A percentile compares a stretch with the other conserved stretches of the same genome.
These are phyloP conservation scores for Ceratobasidium sp. DNA, from an alignment of 1,284 basidiomycete species.

Conservation along the genomic window DNA sequence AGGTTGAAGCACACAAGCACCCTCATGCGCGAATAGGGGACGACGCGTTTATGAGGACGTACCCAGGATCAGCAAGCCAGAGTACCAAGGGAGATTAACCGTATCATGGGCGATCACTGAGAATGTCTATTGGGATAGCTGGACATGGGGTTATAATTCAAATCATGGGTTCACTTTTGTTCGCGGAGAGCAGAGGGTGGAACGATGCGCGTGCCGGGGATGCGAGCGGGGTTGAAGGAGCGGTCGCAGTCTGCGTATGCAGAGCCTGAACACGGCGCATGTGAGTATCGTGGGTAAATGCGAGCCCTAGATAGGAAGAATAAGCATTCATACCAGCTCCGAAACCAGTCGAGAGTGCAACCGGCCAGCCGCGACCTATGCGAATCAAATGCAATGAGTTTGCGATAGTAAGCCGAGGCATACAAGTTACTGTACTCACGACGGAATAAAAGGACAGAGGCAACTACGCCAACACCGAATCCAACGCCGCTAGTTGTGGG, in stretches of 20 bases:
- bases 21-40: slow-evolving; percentile 52
- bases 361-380: slow-evolving; percentile 95
- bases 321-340: slow-evolving; percentile 63
- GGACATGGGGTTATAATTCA: slow-evolving; percentile 50
- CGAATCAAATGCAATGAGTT: slow-evolving; percentile 43
- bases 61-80: slow-evolving; percentile 21
- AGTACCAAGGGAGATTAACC: slow-evolving; percentile 29
- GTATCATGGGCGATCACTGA: not conserved
- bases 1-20: slow-evolving; percentile 51
- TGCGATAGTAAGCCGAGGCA: slow-evolving; percentile 14
- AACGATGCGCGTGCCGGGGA: slow-evolving; percentile 88
- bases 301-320: not conserved
- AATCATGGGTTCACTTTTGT: slow-evolving; percentile 52
- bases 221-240: slow-evolving; percentile 93
- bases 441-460: slow-evolving; percentile 94
- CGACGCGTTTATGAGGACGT: slow-evolving; percentile 47
- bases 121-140: slow-evolving; percentile 42
- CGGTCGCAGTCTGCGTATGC: slow-evolving; percentile 97
- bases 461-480: slow-evolving; percentile 93
- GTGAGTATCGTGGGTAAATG: not conserved
- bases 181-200: slow-evolving; percentile 59
- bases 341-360: slow-evolving; percentile 92
- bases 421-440: slow-evolving; percentile 71
- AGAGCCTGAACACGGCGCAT: slow-evolving; percentile 64
- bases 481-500: slow-evolving; percentile 86